Evolutionary conservation across 495 filamentous ascomycete genomes (phyloP).

Genomic region (Penicillium canescens): DNA sequence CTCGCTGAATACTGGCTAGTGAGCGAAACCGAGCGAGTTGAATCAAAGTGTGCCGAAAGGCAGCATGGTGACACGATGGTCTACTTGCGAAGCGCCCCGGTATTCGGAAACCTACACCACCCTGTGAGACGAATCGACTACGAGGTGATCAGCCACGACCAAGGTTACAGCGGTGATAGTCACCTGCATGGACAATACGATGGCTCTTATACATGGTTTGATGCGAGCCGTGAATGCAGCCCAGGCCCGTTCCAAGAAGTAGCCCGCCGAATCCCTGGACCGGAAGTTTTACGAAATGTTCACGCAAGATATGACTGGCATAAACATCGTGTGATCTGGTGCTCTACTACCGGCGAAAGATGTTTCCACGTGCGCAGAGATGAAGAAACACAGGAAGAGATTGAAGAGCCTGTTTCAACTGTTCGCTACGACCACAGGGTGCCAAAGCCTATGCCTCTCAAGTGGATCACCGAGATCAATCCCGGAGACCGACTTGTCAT

Average conservation of each 20-base stretch:
- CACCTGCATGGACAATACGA: background rate
- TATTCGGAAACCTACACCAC: background rate
- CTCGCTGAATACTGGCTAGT: slow-evolving; percentile 5
- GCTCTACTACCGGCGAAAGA: background rate
- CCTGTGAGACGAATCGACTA: slow-evolving; percentile 1
- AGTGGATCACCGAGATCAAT: slow-evolving; percentile 4
- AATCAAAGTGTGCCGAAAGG: background rate
- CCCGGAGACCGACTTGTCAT: background rate
- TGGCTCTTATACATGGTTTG: slow-evolving; percentile 3
- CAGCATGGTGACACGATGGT: background rate
- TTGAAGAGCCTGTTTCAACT: background rate
- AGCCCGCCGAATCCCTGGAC: background rate
- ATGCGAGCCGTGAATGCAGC: slow-evolving; percentile 1
- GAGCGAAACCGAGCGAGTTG: background rate
- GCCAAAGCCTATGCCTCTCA: background rate
- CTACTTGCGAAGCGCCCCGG: background rate
- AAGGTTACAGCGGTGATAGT: background rate
- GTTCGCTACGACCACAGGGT: background rate
- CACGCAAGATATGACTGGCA: background rate
- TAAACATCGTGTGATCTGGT: slow-evolving; percentile 1
- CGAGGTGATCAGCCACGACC: slow-evolving; percentile 3
- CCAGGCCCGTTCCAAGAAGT: background rate
- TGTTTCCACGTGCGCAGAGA: background rate
- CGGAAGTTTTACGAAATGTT: background rate
- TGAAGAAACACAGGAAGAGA: background rate